Conservation (phyloP, 768 basidiomycete genomes). For the Podaxis sp. region DNA sequence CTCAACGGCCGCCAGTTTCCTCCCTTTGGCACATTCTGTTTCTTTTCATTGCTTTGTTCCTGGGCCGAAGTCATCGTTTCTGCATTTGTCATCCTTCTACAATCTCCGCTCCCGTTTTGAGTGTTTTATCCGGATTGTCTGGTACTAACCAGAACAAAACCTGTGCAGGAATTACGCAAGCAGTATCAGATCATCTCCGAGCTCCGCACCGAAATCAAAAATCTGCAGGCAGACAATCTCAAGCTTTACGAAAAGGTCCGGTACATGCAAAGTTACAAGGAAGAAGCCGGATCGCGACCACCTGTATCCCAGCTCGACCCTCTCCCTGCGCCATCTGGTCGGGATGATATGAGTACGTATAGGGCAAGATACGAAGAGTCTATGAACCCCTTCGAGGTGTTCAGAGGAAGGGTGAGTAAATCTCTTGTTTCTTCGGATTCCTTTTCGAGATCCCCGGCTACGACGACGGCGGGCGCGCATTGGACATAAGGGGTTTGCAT, state of each 20-base stretch:
- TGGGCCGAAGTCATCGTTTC: neutral
- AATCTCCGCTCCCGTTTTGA: neutral
- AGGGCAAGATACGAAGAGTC: constrained; percentile 91
- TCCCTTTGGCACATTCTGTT: neutral
- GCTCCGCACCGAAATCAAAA: constrained; percentile 88
- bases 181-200: constrained; percentile 95
- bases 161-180: constrained; percentile 80
- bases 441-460: neutral
- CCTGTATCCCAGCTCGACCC: constrained; percentile 68
- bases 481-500: neutral
- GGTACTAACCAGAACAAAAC: constrained; percentile 6
- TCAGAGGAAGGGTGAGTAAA: constrained; percentile 83
- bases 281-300: constrained; percentile 57
- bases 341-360: constrained; percentile 86
- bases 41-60: neutral
- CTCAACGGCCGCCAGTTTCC: neutral
- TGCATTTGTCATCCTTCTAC: constrained; percentile 1
- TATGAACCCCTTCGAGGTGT: constrained; percentile 98
- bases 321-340: constrained; percentile 48
- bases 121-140: neutral
- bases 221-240: constrained; percentile 91
- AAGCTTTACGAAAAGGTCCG: constrained; percentile 99
- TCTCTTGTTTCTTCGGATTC: neutral
- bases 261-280: constrained; percentile 96
- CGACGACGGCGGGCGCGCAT: neutral